These are phyloP conservation scores for Cichorium intybus DNA, from an alignment of 140 eudicot genomes.

Conservation along the genomic window DNA sequence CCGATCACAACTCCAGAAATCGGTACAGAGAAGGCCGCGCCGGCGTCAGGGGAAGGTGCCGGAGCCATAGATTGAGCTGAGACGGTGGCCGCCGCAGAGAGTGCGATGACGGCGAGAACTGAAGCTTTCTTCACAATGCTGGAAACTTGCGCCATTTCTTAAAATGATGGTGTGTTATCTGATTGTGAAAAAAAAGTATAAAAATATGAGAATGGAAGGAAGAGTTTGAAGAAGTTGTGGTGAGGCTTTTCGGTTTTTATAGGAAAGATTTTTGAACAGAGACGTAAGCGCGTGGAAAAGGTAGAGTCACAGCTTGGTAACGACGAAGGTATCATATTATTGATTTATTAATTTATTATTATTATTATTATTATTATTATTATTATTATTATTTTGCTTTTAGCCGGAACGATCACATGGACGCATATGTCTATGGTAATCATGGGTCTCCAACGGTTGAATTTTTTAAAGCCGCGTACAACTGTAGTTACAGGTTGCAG, in stretches of 20 bases:
- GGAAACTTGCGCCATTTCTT: conserved; percentile 34
- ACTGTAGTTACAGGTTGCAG: conserved; percentile 2
- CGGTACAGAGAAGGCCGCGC: conserved; percentile 48
- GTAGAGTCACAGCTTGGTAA: conserved; percentile 15
- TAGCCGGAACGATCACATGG: conserved; percentile 10
- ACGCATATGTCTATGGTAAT: conserved; percentile 23
- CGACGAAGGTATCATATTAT: not conserved
- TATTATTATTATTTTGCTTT: not conserved
- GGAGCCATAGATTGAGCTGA: conserved; percentile 55
- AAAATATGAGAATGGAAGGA: not conserved
- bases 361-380: not conserved
- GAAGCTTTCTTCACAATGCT: conserved; percentile 28
- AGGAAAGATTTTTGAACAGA: not conserved
- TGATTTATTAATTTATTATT: not conserved
- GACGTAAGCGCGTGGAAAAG: conserved; percentile 4
- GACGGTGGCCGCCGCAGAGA: conserved; percentile 27
- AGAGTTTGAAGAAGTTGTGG: not conserved
- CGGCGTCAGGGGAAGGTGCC: conserved; percentile 54
- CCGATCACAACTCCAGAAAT: conserved; percentile 40
- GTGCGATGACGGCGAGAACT: conserved; percentile 26
- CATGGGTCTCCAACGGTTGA: conserved; percentile 27
- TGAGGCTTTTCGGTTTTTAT: not conserved
- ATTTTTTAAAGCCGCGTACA: conserved; percentile 31
- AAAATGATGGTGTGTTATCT: not conserved
- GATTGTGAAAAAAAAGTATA: not conserved